A percentile compares a stretch with the other conserved stretches of the same genome.
Conservation (phyloP, 1,284 basidiomycete genomes). For the Ustilago esculenta region DNA sequence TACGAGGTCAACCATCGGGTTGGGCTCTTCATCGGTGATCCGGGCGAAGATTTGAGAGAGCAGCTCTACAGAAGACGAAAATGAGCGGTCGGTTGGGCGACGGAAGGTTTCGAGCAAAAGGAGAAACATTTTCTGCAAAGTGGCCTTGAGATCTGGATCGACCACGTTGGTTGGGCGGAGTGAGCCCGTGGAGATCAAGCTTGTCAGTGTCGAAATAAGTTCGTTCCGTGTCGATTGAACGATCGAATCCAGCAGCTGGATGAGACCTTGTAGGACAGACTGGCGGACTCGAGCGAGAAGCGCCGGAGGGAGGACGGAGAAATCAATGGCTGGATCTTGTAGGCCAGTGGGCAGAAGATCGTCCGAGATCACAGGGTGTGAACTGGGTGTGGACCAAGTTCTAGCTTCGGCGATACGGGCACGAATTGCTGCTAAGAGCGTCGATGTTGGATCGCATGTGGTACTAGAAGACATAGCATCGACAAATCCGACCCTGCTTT, state of each 20-base stretch:
- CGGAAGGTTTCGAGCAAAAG: conserved; percentile 12
- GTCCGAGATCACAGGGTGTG: conserved; percentile 4
- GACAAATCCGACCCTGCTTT: background rate
- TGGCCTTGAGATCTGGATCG: conserved; percentile 9
- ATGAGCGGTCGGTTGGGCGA: background rate
- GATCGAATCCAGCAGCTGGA: background rate
- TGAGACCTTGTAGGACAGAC: conserved; percentile 12
- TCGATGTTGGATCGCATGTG: background rate
- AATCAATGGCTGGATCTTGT: conserved; percentile 8
- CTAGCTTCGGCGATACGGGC: conserved; percentile 10
- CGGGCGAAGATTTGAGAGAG: conserved; percentile 5
- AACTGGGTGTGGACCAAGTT: conserved; percentile 5
- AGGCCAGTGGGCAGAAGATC: conserved; percentile 21
- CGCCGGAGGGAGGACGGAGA: conserved; percentile 3
- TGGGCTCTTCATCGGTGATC: background rate
- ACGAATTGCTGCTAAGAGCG: conserved; percentile 11
- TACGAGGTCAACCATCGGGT: conserved; percentile 7
- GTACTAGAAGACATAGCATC: background rate
- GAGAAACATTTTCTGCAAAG: conserved; percentile 7
- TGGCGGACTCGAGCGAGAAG: conserved; percentile 10
- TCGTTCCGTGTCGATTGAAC: conserved; percentile 4
- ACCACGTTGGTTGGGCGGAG: conserved; percentile 9
- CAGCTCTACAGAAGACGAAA: conserved; percentile 1
- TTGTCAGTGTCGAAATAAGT: conserved; percentile 5
- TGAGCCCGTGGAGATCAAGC: background rate